Conservation (phyloP, 1,284 basidiomycete genomes). For the Cutaneotrichosporon dermatis region DNA sequence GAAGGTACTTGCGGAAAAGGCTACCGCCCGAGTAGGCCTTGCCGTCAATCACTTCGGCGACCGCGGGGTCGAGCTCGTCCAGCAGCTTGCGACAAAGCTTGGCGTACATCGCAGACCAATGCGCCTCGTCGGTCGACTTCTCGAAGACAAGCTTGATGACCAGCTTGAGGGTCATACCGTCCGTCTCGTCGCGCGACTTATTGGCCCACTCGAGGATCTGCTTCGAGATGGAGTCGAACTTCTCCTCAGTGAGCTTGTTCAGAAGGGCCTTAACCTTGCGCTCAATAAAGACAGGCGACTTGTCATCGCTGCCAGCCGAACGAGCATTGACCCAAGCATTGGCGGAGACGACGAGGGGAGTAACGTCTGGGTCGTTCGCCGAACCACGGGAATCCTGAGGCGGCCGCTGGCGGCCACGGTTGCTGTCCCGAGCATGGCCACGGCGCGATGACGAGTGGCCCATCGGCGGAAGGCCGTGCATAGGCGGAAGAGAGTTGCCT, state of each 20-base stretch:
- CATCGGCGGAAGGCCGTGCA: conserved; percentile 2
- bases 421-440: conserved; percentile 32
- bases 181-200: conserved; percentile 84
- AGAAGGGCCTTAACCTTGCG: conserved; percentile 89
- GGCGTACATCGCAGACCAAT: conserved; percentile 96
- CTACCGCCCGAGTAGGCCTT: conserved; percentile 80
- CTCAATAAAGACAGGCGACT: conserved; percentile 77
- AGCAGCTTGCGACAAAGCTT: conserved; percentile 90
- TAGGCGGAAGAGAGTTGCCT: background rate
- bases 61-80: conserved; percentile 76
- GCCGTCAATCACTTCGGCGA: conserved; percentile 86
- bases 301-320: conserved; percentile 55
- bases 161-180: conserved; percentile 88
- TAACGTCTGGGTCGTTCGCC: conserved; percentile 55
- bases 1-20: conserved; percentile 81
- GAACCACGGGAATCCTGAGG: conserved; percentile 32
- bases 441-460: conserved; percentile 19
- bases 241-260: conserved; percentile 96
- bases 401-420: conserved; percentile 38
- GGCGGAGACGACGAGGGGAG: conserved; percentile 67
- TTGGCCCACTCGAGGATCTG: conserved; percentile 96
- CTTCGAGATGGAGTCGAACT: conserved; percentile 89
- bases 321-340: conserved; percentile 69
- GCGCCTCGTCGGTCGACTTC: conserved; percentile 92
- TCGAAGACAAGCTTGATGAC: conserved; percentile 96